Evolutionary conservation across 2,329 filamentous ascomycete species (phyloP), one percentile per base, ranked within the genome.

Genomic region (Byssothecium circinans): DNA sequence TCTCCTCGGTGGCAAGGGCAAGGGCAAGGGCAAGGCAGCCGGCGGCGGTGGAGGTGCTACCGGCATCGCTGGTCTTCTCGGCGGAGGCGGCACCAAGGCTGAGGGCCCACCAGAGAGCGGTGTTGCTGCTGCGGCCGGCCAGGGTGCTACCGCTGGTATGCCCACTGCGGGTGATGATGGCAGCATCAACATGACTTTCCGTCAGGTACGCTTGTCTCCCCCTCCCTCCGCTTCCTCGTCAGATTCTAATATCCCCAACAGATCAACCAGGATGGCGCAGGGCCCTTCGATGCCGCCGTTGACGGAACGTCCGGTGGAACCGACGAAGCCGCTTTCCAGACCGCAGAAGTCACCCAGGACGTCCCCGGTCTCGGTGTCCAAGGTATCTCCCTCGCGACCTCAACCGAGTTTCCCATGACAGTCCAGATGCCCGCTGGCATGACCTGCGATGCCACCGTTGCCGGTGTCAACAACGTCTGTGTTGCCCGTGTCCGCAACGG

Each of bases 231-330:
- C 30, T 10, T 2, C n/a, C 15, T 27, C 8, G 5, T 15, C 23
- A 43, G 49, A 38, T n/a, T 15, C 49, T 50, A 49, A 54, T 25
- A 8, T 3, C 4, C 8, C 10, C 30, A 35, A 1, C 27, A 66
- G 58, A 65, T 87, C 73, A 87, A 87, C 77, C 84, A 87, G 67
- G 84, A 87, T 54, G 85, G 85, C 19, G 85, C 84, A 1, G 85
- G 85, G 2, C 83, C 83, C 2, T 74, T 87, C 50, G 78, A 74
- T 18, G 84, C 84, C 10, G 76, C 76, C 25, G 74, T 87, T 17
- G 84, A 88, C 61, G 74, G 75, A 34, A 85, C 83, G 19, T 86
- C 83, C 2, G 84, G 84, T 33, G 85, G 84, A 49, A 82, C 78
- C 4, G 79, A 85, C 57, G 64, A 77, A 37, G 60, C 69, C 22